phyloP scores from a whole-genome alignment of 768 basidiomycete species.

The Imleria badia region DNA sequence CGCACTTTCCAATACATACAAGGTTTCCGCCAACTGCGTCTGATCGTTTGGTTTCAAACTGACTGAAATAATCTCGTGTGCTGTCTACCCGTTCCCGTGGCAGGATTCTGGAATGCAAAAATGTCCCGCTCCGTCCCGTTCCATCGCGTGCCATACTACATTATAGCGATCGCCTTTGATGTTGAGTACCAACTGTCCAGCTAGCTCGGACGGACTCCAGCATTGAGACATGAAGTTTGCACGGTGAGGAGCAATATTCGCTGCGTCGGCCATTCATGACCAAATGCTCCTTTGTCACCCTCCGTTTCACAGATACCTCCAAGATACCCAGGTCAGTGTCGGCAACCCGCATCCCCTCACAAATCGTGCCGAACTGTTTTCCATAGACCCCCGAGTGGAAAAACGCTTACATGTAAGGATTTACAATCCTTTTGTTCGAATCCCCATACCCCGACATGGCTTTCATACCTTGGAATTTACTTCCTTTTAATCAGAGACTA shows the following conservation, averaged over 20 bases:
- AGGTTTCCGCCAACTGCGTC: background rate
- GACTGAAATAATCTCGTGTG: slow-evolving; percentile 5
- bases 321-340: slow-evolving; percentile 60
- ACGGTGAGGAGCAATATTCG: slow-evolving; percentile 37
- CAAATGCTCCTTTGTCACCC: background rate
- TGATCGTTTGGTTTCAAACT: slow-evolving; percentile 15
- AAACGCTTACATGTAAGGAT: slow-evolving; percentile 32
- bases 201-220: background rate
- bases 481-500: slow-evolving; percentile 54
- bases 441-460: background rate
- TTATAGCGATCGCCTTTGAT: background rate
- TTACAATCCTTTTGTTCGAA: background rate
- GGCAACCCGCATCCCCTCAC: background rate
- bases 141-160: background rate
- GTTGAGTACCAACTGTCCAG: background rate
- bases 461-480: background rate
- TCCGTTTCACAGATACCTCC: slow-evolving; percentile 50
- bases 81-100: background rate
- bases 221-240: slow-evolving; percentile 54
- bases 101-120: slow-evolving; percentile 3
- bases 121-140: slow-evolving; percentile 15
- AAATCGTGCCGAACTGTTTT: slow-evolving; percentile 1
- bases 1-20: background rate
- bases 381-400: slow-evolving; percentile 64
- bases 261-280: background rate